Conservation (phyloP, 2,329 filamentous ascomycete species). For the Aspergillus sp. region DNA sequence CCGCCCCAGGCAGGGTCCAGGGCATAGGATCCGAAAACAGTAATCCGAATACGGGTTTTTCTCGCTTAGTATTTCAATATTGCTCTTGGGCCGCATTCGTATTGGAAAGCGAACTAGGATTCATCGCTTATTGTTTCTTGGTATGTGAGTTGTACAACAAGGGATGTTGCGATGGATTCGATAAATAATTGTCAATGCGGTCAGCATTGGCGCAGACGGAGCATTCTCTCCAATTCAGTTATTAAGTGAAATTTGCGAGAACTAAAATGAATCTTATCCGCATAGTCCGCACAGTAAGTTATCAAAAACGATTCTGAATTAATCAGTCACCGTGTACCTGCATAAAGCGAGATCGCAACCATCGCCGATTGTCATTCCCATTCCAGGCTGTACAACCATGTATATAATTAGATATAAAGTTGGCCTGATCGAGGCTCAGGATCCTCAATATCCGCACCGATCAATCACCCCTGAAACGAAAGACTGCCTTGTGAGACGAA, state of each 20-base stretch:
- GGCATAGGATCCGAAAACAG: neutral
- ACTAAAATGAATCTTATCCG: too few relatives aligned
- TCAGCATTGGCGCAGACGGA: too few relatives aligned
- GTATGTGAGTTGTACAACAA: neutral
- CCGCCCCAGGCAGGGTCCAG: neutral
- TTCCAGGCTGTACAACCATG: neutral
- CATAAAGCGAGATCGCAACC: neutral
- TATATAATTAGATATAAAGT: neutral
- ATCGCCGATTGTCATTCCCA: neutral
- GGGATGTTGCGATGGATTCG: neutral
- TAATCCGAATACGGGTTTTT: neutral
- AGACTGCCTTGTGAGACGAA: neutral
- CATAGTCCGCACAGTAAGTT: too few relatives aligned
- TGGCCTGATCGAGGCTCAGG: neutral
- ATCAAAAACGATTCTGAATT: too few relatives aligned
- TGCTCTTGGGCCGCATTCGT: neutral
- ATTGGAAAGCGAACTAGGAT: neutral
- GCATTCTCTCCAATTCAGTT: too few relatives aligned
- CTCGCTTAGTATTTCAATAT: neutral
- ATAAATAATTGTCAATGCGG: neutral
- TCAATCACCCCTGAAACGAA: neutral
- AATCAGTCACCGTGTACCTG: neutral
- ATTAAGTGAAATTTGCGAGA: too few relatives aligned
- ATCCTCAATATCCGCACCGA: neutral
- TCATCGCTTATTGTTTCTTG: neutral